phyloP scores from a whole-genome alignment of 2,329 filamentous ascomycete species.

The Claviceps arundinis region DNA sequence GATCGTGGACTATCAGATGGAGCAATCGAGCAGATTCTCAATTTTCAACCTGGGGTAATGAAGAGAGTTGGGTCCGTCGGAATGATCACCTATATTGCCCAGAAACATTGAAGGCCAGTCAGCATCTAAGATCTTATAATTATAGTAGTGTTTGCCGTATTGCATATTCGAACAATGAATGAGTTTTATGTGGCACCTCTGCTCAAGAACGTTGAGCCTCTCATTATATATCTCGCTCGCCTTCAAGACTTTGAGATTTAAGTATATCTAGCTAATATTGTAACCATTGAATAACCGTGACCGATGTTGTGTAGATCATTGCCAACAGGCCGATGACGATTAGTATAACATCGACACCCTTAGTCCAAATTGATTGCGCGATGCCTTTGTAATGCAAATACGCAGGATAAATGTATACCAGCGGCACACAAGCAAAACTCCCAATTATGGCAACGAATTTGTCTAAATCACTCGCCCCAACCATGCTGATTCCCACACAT shows the following conservation, averaged over 20 bases:
- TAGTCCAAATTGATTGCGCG: slow-evolving; percentile 41
- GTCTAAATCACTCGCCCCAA: slow-evolving; percentile 56
- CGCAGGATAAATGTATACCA: slow-evolving; percentile 67
- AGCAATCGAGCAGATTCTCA: neutral
- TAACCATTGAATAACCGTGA: slow-evolving; percentile 36
- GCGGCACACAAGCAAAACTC: slow-evolving; percentile 58
- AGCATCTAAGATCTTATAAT: too few species aligned
- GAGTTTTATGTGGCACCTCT: too few species aligned
- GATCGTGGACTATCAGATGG: neutral
- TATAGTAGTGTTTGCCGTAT: too few species aligned
- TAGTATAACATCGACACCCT: slow-evolving; percentile 45
- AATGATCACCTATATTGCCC: neutral
- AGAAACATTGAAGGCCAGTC: neutral
- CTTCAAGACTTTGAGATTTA: too few species aligned
- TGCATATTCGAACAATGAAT: too few species aligned
- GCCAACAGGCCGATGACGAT: slow-evolving; percentile 50
- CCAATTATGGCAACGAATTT: slow-evolving; percentile 65
- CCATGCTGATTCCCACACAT: slow-evolving; percentile 47
- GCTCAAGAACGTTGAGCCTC: too few species aligned
- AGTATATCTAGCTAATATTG: neutral
- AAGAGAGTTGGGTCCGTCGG: neutral
- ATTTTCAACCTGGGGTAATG: neutral
- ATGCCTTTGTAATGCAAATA: slow-evolving; percentile 56
- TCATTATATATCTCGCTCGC: too few species aligned
- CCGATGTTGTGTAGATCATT: slow-evolving; percentile 58